Evolutionary conservation across 2,329 filamentous ascomycete genomes (phyloP).

Genomic region (Rhynchosporium secalis): DNA sequence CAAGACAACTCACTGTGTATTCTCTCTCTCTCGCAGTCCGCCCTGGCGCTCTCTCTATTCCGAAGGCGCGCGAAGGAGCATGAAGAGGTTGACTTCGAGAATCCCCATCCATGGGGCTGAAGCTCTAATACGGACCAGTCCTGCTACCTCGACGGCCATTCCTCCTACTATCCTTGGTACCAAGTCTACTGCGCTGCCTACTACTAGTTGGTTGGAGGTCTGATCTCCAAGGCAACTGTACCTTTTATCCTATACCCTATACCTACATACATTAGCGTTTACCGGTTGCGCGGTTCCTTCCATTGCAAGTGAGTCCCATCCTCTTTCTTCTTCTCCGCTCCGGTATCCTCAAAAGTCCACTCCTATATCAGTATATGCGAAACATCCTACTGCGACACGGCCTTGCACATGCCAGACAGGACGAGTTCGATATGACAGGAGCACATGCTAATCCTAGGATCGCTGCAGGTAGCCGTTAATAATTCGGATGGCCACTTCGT

Average conservation of each 20-base stretch:
- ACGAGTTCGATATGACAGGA: conserved; percentile 5
- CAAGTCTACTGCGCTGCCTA: neutral
- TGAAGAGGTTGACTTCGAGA: neutral
- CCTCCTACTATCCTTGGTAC: neutral
- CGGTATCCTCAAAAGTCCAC: neutral
- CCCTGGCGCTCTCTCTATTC: neutral
- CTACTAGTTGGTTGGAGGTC: neutral
- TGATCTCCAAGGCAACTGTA: neutral
- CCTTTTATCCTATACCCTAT: neutral
- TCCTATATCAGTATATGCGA: conserved; percentile 5
- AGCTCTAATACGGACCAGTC: neutral
- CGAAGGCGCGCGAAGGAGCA: neutral
- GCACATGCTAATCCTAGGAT: neutral
- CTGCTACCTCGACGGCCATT: neutral
- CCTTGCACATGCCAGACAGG: conserved; percentile 5
- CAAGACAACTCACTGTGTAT: too few relatives aligned
- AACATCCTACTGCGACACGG: neutral
- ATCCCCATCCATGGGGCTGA: conserved; percentile 8
- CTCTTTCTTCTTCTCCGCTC: neutral
- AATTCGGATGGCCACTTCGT: conserved; percentile 11
- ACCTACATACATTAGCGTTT: neutral
- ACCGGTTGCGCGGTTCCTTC: conserved; percentile 8
- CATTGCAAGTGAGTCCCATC: neutral
- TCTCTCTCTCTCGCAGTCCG: too few relatives aligned
- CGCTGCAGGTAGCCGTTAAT: conserved; percentile 11